These are phyloP conservation scores for Plasmodium adleri DNA, from an alignment of 169 alveolate species.

Conservation along the genomic window DNA sequence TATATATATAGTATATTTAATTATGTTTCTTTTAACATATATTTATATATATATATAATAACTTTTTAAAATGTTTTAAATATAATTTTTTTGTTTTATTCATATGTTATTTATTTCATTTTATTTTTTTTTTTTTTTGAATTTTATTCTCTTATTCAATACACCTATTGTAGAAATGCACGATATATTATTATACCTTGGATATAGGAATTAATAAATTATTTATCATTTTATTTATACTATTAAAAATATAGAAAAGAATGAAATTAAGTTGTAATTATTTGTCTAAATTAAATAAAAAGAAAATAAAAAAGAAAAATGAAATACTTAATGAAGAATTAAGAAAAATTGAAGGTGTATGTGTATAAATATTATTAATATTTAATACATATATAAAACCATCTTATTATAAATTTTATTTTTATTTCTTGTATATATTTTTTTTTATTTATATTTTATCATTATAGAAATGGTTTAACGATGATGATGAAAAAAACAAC, in stretches of 20 bases:
- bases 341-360: constrained; percentile 43
- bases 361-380: not conserved
- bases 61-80: not conserved
- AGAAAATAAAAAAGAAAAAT: constrained; percentile 60
- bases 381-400: too few species aligned
- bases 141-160: not conserved
- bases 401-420: not conserved
- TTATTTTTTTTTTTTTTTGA: constrained; percentile 1
- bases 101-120: not conserved
- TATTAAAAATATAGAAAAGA: constrained; percentile 5
- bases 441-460: not conserved
- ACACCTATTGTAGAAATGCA: not conserved
- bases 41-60: too few species aligned
- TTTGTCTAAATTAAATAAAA: constrained; percentile 58
- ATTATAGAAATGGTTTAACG: constrained; percentile 36
- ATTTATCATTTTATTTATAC: constrained; percentile 1
- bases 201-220: not conserved
- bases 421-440: not conserved
- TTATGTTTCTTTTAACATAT: too few species aligned
- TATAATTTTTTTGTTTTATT: constrained; percentile 7
- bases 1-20: too few species aligned
- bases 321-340: constrained; percentile 44
- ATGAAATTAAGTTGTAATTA: constrained; percentile 38
- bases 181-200: not conserved
- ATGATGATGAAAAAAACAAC: constrained; percentile 14